phyloP scores from a whole-genome alignment of 148 eudicot genomes.

The Salicornia ramosissima region DNA sequence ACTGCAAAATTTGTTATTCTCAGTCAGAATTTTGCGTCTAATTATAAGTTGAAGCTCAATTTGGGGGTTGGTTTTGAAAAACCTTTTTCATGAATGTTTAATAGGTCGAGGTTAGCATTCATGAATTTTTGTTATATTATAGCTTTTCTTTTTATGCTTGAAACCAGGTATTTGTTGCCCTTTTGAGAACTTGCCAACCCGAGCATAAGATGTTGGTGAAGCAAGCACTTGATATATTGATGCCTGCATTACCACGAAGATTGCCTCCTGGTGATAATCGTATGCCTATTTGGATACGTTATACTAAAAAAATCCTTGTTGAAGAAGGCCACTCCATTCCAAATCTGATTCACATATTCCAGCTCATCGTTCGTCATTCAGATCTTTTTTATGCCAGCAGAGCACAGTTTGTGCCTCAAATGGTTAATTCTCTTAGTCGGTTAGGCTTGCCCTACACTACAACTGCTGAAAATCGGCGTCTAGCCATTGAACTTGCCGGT shows the following conservation, averaged over 20 bases:
- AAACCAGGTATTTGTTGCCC: conserved; percentile 92
- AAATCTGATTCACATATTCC: conserved; percentile 93
- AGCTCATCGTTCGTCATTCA: conserved; percentile 98
- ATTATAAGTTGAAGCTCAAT: neutral
- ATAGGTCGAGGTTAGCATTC: neutral
- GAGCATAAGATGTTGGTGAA: conserved; percentile 98
- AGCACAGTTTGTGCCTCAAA: conserved; percentile 99
- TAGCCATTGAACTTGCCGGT: conserved; percentile 98
- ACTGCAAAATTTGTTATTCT: neutral
- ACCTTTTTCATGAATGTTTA: neutral
- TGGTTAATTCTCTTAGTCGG: conserved; percentile 97
- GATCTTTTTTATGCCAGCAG: conserved; percentile 95
- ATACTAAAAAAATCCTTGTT: conserved; percentile 94
- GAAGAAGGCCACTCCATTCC: conserved; percentile 99
- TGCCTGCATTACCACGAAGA: conserved; percentile 96
- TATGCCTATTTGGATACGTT: conserved; percentile 99
- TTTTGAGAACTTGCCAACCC: conserved; percentile 95
- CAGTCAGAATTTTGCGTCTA: neutral
- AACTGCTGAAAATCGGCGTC: conserved; percentile 90
- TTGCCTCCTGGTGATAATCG: conserved; percentile 95
- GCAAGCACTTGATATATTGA: conserved; percentile 96
- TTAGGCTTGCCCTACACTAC: conserved; percentile 94
- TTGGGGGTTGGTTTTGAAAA: neutral
- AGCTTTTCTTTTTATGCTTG: conserved; percentile 4
- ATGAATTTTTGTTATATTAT: neutral